These are phyloP conservation scores for Sanghuangporus sanghuang DNA, from an alignment of 1,284 basidiomycete species.

Conservation along the genomic window DNA sequence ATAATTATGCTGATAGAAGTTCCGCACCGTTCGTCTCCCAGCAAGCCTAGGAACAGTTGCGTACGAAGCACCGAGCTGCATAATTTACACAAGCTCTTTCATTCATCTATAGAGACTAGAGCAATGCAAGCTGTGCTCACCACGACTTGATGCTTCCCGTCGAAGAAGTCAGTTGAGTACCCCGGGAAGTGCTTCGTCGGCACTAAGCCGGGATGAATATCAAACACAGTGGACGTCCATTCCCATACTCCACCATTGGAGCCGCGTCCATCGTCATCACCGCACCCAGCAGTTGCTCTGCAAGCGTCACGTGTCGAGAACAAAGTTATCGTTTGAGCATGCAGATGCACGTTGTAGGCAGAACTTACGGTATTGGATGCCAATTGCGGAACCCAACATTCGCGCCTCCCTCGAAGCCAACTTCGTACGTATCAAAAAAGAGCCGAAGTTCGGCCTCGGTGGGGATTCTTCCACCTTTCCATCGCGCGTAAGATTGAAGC, in stretches of 20 bases:
- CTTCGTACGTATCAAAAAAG: constrained; percentile 68
- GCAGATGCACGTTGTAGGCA: neutral
- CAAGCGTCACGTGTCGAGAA: too few species aligned
- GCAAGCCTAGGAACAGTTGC: constrained; percentile 81
- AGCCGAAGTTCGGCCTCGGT: constrained; percentile 84
- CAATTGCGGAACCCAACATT: constrained; percentile 91
- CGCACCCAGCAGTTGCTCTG: constrained; percentile 59
- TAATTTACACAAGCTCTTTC: constrained; percentile 3
- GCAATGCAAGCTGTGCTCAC: constrained; percentile 41
- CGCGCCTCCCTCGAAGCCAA: constrained; percentile 65
- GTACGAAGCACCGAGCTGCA: constrained; percentile 88
- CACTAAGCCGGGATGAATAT: constrained; percentile 70
- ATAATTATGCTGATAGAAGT: constrained; percentile 82
- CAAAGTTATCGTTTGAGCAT: neutral
- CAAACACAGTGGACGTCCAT: constrained; percentile 86
- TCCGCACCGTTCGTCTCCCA: constrained; percentile 69
- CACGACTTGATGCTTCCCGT: constrained; percentile 78
- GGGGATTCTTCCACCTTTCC: constrained; percentile 87
- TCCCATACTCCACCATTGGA: constrained; percentile 97
- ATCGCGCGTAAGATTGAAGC: constrained; percentile 73
- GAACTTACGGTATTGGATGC: constrained; percentile 82
- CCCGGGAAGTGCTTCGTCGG: constrained; percentile 81
- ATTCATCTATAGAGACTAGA: neutral
- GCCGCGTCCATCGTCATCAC: constrained; percentile 44
- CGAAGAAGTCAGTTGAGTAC: constrained; percentile 88